Evolutionary conservation across 2,329 filamentous ascomycete species (phyloP).

Genomic region (Fusarium chlamydosporum): DNA sequence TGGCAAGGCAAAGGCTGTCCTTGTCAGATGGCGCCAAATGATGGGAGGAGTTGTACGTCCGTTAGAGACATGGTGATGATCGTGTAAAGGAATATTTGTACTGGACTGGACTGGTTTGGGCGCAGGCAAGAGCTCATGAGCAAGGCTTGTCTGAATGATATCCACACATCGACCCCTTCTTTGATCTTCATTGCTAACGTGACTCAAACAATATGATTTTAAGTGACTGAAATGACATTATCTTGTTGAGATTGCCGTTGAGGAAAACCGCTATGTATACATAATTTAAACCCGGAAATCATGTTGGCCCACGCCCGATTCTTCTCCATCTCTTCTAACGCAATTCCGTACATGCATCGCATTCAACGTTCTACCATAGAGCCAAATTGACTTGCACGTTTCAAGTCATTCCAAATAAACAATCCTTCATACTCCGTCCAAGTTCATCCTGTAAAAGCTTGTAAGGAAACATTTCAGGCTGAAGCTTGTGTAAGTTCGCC

Average conservation of each 20-base stretch:
- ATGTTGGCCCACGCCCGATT: neutral
- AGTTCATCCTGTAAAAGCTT: conserved; percentile 27
- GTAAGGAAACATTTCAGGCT: conserved; percentile 9
- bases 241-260: conserved; percentile 21
- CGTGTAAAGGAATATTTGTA: conserved; percentile 18
- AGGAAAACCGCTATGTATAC: conserved; percentile 35
- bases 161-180: conserved; percentile 34
- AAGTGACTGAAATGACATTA: conserved; percentile 17
- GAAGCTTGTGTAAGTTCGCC: neutral
- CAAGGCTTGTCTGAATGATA: conserved; percentile 31
- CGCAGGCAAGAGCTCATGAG: conserved; percentile 17
- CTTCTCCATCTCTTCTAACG: conserved; percentile 31
- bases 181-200: conserved; percentile 7
- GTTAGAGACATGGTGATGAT: conserved; percentile 23
- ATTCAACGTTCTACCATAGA: conserved; percentile 10
- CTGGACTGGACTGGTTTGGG: conserved; percentile 12
- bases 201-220: conserved; percentile 2
- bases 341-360: conserved; percentile 6
- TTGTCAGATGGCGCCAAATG: conserved; percentile 29
- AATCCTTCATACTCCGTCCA: conserved; percentile 43
- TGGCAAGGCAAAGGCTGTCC: conserved; percentile 15
- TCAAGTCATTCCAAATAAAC: conserved; percentile 39
- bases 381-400: conserved; percentile 11
- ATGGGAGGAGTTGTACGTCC: conserved; percentile 32
- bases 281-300: conserved; percentile 6